phyloP scores from a whole-genome alignment of 2,329 filamentous ascomycete genomes.

The Trichoderma atrobrunneum region DNA sequence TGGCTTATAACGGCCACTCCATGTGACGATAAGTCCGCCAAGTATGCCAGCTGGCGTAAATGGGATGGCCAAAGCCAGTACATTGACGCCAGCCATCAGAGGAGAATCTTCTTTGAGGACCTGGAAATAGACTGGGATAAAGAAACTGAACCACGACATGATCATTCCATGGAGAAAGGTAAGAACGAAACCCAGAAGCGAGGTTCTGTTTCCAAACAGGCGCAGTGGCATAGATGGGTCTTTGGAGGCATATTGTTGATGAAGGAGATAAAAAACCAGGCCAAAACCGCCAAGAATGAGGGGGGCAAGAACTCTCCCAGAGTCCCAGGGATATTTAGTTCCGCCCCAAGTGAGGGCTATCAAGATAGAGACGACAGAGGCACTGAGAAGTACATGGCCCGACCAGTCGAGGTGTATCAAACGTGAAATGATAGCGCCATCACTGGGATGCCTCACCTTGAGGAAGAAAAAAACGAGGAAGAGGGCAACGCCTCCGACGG shows the following conservation, averaged over 20 bases:
- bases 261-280: neutral
- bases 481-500: neutral
- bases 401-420: neutral
- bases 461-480: neutral
- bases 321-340: neutral
- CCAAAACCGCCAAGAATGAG: neutral
- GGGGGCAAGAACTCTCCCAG: neutral
- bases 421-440: neutral
- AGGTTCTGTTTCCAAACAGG: neutral
- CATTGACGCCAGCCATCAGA: neutral
- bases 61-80: no score
- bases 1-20: no score
- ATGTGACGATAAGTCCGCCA: no score
- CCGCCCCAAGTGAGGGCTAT: neutral
- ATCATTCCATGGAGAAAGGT: neutral
- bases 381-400: neutral
- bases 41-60: no score
- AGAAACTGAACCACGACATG: neutral
- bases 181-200: neutral
- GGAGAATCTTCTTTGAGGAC: neutral
- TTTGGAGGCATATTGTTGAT: neutral
- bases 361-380: neutral
- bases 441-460: neutral
- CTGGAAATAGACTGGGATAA: neutral
- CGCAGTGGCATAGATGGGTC: neutral